Evolutionary conservation across 148 eudicot species (phyloP).

Genomic region (Rheum nobile): DNA sequence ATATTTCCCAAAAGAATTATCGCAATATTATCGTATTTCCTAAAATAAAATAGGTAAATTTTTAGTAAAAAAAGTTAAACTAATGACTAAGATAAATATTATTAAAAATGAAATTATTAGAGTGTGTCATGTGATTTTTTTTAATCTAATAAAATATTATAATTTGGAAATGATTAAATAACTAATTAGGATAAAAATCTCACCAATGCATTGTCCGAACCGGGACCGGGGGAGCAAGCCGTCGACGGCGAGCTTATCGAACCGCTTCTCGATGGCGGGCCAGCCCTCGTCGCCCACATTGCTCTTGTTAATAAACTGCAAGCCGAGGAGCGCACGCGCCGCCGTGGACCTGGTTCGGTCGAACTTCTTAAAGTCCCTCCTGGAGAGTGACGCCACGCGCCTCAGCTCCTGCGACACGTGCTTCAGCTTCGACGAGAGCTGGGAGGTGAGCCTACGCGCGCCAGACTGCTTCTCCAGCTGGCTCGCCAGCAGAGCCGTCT

Average conservation of each 20-base stretch:
- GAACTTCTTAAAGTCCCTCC: conserved; percentile 8
- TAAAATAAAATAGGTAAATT: too few species aligned
- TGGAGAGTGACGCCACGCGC: conserved; percentile 25
- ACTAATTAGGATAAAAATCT: background rate
- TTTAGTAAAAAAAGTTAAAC: too few species aligned
- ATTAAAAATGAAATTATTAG: too few species aligned
- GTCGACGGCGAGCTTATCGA: conserved; percentile 21
- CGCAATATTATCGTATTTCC: too few species aligned
- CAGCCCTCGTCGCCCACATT: conserved; percentile 33
- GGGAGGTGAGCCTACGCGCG: conserved; percentile 23
- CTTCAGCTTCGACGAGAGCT: conserved; percentile 31
- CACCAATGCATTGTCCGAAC: conserved; percentile 49
- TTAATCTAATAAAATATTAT: too few species aligned
- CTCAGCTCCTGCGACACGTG: conserved; percentile 37
- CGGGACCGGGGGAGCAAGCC: conserved; percentile 29
- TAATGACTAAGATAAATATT: too few species aligned
- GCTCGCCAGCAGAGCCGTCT: conserved; percentile 24
- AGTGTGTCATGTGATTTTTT: too few species aligned
- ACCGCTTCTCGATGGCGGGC: conserved; percentile 28
- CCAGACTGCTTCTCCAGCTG: conserved; percentile 22
- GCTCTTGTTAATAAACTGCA: conserved; percentile 37
- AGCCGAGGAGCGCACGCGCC: conserved; percentile 29
- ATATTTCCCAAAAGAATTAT: too few species aligned
- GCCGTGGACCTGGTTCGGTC: conserved; percentile 35
- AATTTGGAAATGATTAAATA: too few species aligned